Base-by-base conservation (phyloP, 805 yeast genomes). In the Blastobotrys americana region DNA sequence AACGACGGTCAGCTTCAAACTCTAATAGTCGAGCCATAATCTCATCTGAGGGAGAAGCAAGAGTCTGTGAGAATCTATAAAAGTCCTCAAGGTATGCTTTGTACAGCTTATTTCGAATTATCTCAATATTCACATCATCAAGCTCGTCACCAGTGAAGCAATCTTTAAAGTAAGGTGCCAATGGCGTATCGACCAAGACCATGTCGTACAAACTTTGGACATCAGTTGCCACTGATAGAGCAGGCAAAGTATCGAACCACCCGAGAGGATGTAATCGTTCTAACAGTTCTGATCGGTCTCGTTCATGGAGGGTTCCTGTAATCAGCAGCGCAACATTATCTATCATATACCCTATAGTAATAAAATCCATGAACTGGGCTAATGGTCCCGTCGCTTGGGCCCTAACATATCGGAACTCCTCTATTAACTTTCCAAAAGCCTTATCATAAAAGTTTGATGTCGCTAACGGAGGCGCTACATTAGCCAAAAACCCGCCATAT, bases 221-320 rank as follows among this genome's bases (percentile, higher is more conserved):
- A 65, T 90, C 97, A 2, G 96, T 87, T 39, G 97, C 97, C 41
- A 90, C 93, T 13, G 93, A 78, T 47, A 93, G 73, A 0, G 97
- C 90, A 28, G 98, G 98, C 55, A 93, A 76, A 5, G 97, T 90
- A 56, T 93, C 98, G 59, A 93, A 93, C 96, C 97, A 89, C 37
- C 99, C 99, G 55, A 93, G 72, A 0, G 98, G 98, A 63, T 93
- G 95, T 63, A 96, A 88, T 61, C 96, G 80, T 47, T 80, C 79
- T 58, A 93, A 73, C 42, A 94, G 82, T 59, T 93, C 98, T 35
- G 78, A 67, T 59, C 85, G 80, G 65, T 94, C 96, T 58, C 97
- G 77, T 59, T 89, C 95, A 62, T 93, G 98, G 49, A 93, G 77
- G 0, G 98, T 88, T 18, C 99, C 99, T 1, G 97, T 89, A 59